Percentiles rank a stretch among this genome's conserved stretches.
Conservation (phyloP, 2,329 filamentous ascomycete genomes). For the Calonectria henricotiae region DNA sequence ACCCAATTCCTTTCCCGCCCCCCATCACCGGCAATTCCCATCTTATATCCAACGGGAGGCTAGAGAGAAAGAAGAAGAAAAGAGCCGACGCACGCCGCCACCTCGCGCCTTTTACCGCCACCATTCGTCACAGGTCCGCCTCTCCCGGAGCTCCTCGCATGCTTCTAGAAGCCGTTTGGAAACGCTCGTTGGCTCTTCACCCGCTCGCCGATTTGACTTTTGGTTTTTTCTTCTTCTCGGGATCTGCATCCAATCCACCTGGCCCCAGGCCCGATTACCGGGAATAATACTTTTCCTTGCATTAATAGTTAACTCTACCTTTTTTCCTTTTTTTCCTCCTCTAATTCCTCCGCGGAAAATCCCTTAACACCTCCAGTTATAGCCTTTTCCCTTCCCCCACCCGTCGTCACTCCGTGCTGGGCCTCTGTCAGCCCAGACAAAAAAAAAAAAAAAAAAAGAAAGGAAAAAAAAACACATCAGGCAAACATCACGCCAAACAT, state of each 20-base stretch:
- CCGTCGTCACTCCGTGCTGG: neutral
- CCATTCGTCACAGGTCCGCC: slow-evolving; percentile 4
- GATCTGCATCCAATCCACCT: slow-evolving; percentile 13
- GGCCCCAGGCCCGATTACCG: slow-evolving; percentile 5
- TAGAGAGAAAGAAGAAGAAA: neutral
- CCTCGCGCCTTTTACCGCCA: neutral
- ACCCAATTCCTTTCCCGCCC: too few species aligned
- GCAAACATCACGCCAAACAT: neutral
- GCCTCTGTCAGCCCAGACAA: neutral
- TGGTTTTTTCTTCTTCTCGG: slow-evolving; percentile 7
- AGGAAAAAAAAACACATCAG: neutral
- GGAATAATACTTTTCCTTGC: slow-evolving; percentile 18
- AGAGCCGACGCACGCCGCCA: slow-evolving; percentile 7
- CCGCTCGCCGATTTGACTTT: slow-evolving; percentile 2
- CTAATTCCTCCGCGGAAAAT: slow-evolving; percentile 4
- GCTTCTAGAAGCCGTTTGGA: slow-evolving; percentile 21
- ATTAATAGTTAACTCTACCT: slow-evolving; percentile 1
- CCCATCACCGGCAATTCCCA: slow-evolving; percentile 2
- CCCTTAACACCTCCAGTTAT: neutral
- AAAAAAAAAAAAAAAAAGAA: slow-evolving; percentile 11
- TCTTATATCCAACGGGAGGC: neutral
- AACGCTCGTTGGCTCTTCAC: neutral
- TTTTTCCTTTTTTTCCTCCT: neutral
- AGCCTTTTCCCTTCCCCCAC: neutral
- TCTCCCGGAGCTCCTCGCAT: slow-evolving; percentile 16